Percentiles rank a stretch among this genome's conserved stretches.
Conservation (phyloP, 768 basidiomycete species). For the Auricularia heimuer region DNA sequence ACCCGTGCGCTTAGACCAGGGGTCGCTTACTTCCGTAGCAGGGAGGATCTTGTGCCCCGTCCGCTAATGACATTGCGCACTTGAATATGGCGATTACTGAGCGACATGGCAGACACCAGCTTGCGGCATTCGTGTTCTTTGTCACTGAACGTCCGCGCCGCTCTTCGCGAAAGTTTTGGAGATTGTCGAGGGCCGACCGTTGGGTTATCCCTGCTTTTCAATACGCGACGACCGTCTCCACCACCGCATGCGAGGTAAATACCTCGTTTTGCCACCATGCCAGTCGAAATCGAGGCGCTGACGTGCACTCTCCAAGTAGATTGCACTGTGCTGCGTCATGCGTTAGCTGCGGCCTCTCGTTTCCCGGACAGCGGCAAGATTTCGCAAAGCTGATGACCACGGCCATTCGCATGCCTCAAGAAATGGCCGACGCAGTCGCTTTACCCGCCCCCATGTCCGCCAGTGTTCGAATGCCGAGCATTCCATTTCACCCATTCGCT, state of each 20-base stretch:
- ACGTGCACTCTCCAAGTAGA: constrained; percentile 7
- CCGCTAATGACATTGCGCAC: constrained; percentile 15
- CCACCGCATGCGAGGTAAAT: too few species aligned
- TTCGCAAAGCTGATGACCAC: constrained; percentile 7
- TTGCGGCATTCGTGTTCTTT: constrained; percentile 14
- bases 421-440: constrained; percentile 9
- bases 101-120: constrained; percentile 8
- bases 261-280: too few species aligned
- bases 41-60: constrained; percentile 11
- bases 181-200: too few species aligned
- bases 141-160: constrained; percentile 10
- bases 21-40: constrained; percentile 13
- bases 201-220: too few species aligned
- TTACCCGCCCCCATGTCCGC: constrained; percentile 13
- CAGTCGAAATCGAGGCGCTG: too few species aligned
- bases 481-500: constrained; percentile 16
- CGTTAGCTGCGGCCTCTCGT: constrained; percentile 8
- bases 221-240: too few species aligned
- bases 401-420: constrained; percentile 15
- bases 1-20: constrained; percentile 15
- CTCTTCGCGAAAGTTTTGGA: constrained; percentile 10
- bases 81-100: constrained; percentile 4
- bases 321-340: constrained; percentile 13
- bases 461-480: constrained; percentile 13
- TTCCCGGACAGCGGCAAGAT: not conserved